Base-by-base conservation (phyloP, 768 basidiomycete genomes). In the Suillus luteus region DNA sequence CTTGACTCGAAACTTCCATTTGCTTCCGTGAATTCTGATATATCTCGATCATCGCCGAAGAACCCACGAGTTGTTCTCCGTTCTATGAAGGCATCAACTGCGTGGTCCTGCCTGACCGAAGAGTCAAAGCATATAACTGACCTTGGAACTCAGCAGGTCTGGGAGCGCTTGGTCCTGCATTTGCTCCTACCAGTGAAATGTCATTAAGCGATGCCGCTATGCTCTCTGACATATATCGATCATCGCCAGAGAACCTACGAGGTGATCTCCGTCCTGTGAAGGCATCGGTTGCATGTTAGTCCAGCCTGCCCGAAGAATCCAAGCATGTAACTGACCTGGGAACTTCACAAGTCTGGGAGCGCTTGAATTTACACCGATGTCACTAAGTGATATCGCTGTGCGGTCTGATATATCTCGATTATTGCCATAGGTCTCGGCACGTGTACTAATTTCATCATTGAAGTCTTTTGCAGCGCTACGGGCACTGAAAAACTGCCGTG, bases 401-500 rank as follows among this genome's bases (percentile, higher is more conserved):
- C 14, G 24, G 17, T 11, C 17, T 52, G 51, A 51, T 17, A 17
- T 51, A 49, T 24, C 22, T 24, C 2, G 12, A 48, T 24, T 4
- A 3, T 27, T 2, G 51, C 9, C 2, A 10, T 19, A 27, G 10
- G 11, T 8, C 48, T 10, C 2, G 14, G 19, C 17, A 22, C 8
- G 31, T 17, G 59, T 1, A 5, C 19, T 3, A 44, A 24, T 35
- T 5, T 5, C n/a, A 8, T 7, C 19, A 54, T 52, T 60, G 33
- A 51, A 40, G 10, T 37, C 38, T 19, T 59, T 46, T 51, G 46
- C 52, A 46, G 65, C 38, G 1, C 24, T 0, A 43, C 60, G 59
- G 2, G 71, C 63, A 14, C 64, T 51, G 14, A 67, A 11, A 65
- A 69, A 70, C 55, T 75, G 68, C 27, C 66, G 27, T 3, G 61